Evolutionary conservation across 2,329 filamentous ascomycete species (phyloP), one percentile per base, ranked within the genome.

Genomic region (Trichocomaceae sp.): DNA sequence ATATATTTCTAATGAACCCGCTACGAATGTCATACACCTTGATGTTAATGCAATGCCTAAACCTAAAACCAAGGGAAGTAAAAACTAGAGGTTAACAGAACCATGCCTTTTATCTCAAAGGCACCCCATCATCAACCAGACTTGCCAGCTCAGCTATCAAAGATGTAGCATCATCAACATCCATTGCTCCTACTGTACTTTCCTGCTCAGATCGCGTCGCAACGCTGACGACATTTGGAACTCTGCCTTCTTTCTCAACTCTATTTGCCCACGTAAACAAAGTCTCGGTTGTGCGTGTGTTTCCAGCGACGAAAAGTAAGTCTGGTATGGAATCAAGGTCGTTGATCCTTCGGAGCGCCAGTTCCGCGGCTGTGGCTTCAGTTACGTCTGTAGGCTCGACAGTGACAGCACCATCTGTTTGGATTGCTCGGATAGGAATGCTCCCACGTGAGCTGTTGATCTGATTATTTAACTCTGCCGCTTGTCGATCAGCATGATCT

Each of bases 191-290:
- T 68, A 93, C 87, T 0, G 90, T 96, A 13, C 22, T 41, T 71
- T 90, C 95, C 62, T 89, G 82, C 63, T 80, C 85, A 48, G 90
- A 29, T 96, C 78, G 60, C 39, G 13, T 9, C 12, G 87, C 93
- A 33, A 96, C 88, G 2, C 90, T 96, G 45, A 85, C 82, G 5
- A 95, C 88, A 51, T 88, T 77, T 56, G 82, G 72, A 45, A 89
- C 79, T 2, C 72, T 70, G 10, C 78, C 76, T 2, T 79, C 72
- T 5, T 79, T 76, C 17, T 77, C 77, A 9, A 95, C 74, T 23
- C 80, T 75, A 72, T 96, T 95, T n/a, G 91, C 92, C 92, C 91
- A 97, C 59, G 84, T 85, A 74, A 95, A 96, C 37, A 96, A 84
- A 65, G 87, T 85, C 66, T 96, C 91, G 61, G 96, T 90, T 63